These are phyloP conservation scores for Phytophthora hibernalis DNA, from an alignment of 352 stramenopile species.

Conservation along the genomic window DNA sequence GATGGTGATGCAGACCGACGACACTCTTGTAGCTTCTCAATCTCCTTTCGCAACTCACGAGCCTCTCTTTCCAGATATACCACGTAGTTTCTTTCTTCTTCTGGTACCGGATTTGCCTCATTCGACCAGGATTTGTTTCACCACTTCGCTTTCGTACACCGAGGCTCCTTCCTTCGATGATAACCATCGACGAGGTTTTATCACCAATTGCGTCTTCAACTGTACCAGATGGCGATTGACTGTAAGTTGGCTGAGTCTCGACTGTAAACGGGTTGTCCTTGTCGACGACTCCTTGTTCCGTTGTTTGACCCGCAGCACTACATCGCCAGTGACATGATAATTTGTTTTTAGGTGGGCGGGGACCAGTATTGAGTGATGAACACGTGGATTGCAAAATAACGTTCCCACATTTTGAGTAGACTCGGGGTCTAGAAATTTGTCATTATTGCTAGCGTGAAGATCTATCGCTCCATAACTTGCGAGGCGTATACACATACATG, in stretches of 20 bases:
- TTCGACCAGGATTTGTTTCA: not conserved
- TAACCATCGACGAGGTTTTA: not conserved
- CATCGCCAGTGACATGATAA: constrained; percentile 18
- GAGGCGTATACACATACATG: no score
- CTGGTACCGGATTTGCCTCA: constrained; percentile 18
- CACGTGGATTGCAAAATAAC: not conserved
- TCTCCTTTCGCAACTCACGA: not conserved
- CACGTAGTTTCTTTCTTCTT: constrained; percentile 19
- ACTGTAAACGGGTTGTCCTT: not conserved
- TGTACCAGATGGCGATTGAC: not conserved
- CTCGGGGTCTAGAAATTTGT: no score
- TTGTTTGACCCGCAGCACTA: constrained; percentile 5
- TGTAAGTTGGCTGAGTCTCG: not conserved
- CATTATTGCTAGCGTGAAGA: no score
- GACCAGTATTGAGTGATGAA: not conserved
- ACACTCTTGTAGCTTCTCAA: not conserved
- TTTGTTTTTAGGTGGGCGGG: constrained; percentile 8
- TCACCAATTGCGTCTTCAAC: not conserved
- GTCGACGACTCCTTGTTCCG: not conserved
- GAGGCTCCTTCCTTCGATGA: not conserved
- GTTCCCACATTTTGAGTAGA: no score
- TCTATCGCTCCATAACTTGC: no score
- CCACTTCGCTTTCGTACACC: not conserved
- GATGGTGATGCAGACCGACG: not conserved
- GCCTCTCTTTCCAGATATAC: not conserved